Evolutionary conservation across 2,329 filamentous ascomycete genomes (phyloP).

Genomic region (Verticillium nubilum): DNA sequence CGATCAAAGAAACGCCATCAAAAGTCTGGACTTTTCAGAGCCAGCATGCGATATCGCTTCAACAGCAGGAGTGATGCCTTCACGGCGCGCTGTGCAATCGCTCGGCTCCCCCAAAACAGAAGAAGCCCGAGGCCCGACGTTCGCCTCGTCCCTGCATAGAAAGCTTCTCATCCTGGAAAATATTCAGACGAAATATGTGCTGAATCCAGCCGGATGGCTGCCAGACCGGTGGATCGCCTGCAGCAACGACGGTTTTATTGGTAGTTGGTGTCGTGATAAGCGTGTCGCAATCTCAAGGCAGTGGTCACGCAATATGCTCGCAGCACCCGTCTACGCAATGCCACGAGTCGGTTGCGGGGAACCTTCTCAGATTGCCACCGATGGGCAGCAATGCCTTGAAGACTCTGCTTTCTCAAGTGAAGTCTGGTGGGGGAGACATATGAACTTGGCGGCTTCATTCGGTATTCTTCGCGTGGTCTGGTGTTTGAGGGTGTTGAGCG

Average conservation of each 20-base stretch:
- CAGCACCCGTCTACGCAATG: not conserved
- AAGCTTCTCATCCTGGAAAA: not conserved
- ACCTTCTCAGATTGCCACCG: not conserved
- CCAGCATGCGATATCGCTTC: not conserved
- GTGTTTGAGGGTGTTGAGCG: not conserved
- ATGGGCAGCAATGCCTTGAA: not conserved
- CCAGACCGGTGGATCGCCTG: slow-evolving; percentile 1
- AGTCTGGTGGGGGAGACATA: not conserved
- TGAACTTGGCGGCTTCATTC: not conserved
- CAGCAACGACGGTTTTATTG: slow-evolving; percentile 4
- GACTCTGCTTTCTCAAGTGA: not conserved
- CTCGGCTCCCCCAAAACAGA: not conserved
- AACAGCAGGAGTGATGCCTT: not conserved
- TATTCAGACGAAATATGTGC: not conserved
- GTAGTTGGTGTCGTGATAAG: not conserved
- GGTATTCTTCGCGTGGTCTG: not conserved
- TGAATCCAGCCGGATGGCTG: not conserved
- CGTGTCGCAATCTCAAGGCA: slow-evolving; percentile 13
- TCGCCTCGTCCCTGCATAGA: not conserved
- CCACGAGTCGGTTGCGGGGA: not conserved
- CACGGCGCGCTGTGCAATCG: not conserved
- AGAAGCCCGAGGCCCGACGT: not conserved
- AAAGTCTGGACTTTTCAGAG: not conserved
- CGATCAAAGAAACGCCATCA: not conserved
- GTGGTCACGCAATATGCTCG: slow-evolving; percentile 10